phyloP scores from a whole-genome alignment of 2,329 filamentous ascomycete genomes.

The Fusarium continuum region DNA sequence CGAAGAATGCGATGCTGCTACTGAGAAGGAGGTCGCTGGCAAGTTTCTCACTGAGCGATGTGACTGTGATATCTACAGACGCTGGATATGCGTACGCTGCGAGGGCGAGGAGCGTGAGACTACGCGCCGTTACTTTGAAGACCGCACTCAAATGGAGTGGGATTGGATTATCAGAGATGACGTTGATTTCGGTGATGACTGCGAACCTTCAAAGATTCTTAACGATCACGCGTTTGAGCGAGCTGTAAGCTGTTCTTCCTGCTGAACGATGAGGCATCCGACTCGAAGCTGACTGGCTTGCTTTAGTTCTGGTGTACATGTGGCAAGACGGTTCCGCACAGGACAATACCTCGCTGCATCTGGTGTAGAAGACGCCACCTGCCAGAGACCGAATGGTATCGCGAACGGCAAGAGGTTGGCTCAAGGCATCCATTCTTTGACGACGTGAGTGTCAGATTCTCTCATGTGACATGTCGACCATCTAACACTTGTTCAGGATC shows the following conservation, averaged over 20 bases:
- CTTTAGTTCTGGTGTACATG: conserved; percentile 29
- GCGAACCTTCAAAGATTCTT: conserved; percentile 9
- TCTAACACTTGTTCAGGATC: background rate
- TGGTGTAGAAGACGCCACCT: conserved; percentile 32
- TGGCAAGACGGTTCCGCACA: background rate
- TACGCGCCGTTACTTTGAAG: background rate
- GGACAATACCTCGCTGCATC: conserved; percentile 2
- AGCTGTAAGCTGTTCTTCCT: no score
- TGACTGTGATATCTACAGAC: conserved; percentile 22
- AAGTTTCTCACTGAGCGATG: conserved; percentile 14
- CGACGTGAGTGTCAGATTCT: background rate
- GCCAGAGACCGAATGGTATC: conserved; percentile 13
- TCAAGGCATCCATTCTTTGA: conserved; percentile 25
- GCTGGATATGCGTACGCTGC: conserved; percentile 24
- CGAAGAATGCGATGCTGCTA: background rate
- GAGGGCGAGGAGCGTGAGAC: background rate
- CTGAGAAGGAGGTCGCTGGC: background rate
- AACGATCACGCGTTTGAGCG: background rate
- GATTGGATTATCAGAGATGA: background rate
- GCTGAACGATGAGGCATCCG: rapidly evolving
- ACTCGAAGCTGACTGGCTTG: rapidly evolving
- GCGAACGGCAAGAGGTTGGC: background rate
- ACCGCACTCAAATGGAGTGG: conserved; percentile 1
- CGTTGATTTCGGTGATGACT: conserved; percentile 7
- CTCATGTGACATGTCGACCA: rapidly evolving